Evolutionary conservation across 148 eudicot genomes (phyloP).

Genomic region (Rhododendron ferrugineum): DNA sequence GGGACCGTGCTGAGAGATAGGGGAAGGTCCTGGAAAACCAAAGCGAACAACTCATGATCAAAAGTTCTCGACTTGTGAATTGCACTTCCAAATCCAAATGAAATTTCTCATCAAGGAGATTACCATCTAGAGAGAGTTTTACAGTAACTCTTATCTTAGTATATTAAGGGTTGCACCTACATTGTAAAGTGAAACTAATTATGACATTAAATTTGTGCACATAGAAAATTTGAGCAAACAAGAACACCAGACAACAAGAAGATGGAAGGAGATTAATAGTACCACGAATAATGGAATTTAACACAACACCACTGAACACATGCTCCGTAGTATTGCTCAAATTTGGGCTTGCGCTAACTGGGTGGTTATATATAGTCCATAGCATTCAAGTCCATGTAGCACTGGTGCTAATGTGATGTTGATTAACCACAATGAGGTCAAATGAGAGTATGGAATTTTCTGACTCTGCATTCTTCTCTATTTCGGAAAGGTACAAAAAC

Average conservation of each 20-base stretch:
- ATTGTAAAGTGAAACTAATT: neutral
- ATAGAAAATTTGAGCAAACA: neutral
- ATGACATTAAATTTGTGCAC: neutral
- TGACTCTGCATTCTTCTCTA: neutral
- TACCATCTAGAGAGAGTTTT: neutral
- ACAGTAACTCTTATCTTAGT: neutral
- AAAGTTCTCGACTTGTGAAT: neutral
- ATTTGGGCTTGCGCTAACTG: neutral
- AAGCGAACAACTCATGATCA: neutral
- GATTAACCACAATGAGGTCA: neutral
- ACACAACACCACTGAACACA: neutral
- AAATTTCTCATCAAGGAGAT: neutral
- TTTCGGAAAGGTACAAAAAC: neutral
- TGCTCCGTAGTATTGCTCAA: neutral
- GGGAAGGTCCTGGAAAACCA: too few relatives aligned
- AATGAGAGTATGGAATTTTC: neutral
- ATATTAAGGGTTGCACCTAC: neutral
- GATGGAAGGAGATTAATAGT: conserved; percentile 2
- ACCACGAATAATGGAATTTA: neutral
- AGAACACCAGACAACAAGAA: neutral
- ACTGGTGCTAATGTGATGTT: neutral
- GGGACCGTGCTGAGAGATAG: too few relatives aligned
- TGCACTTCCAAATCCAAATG: neutral
- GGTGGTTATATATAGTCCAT: neutral
- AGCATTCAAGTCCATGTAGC: neutral